These are phyloP conservation scores for Cladobotryum mycophilum DNA, from an alignment of 2,329 filamentous ascomycete species.

Conservation along the genomic window DNA sequence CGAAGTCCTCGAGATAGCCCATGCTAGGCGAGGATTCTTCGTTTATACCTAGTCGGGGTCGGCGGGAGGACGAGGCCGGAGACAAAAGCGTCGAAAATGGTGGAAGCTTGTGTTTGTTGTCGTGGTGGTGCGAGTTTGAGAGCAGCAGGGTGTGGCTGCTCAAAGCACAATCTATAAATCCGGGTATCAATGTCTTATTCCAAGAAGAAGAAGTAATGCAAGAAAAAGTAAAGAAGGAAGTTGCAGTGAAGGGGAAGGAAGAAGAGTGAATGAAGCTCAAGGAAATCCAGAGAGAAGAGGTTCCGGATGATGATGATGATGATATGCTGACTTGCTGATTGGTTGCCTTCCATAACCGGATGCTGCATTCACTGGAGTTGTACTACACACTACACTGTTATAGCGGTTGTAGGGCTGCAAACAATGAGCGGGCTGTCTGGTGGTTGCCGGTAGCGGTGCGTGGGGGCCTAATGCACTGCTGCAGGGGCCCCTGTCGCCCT, in stretches of 20 bases:
- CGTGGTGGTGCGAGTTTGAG: not conserved
- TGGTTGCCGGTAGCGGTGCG: slow-evolving; percentile 8
- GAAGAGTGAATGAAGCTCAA: not conserved
- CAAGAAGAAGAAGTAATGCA: not conserved
- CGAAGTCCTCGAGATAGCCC: slow-evolving; percentile 60
- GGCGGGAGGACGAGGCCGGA: slow-evolving; percentile 1
- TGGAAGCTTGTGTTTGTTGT: not conserved
- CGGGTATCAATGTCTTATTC: not conserved
- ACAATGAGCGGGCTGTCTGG: not conserved
- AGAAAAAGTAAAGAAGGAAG: not conserved
- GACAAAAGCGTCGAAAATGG: not conserved
- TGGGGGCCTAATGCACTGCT: slow-evolving; percentile 6
- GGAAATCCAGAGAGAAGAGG: not conserved
- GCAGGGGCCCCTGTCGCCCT: slow-evolving; percentile 11
- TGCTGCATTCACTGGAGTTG: no score
- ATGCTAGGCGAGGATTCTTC: slow-evolving; percentile 56
- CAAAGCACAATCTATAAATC: not conserved
- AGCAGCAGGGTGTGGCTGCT: slow-evolving; percentile 8
- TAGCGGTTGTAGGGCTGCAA: no score
- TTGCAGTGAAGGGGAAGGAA: no score
- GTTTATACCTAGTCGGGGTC: slow-evolving; percentile 1
- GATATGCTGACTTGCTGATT: not conserved
- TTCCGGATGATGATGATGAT: not conserved
- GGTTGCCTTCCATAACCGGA: not conserved
- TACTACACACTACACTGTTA: no score